phyloP scores from a whole-genome alignment of 495 filamentous ascomycete species.

The Hypoxylon fuscum region DNA sequence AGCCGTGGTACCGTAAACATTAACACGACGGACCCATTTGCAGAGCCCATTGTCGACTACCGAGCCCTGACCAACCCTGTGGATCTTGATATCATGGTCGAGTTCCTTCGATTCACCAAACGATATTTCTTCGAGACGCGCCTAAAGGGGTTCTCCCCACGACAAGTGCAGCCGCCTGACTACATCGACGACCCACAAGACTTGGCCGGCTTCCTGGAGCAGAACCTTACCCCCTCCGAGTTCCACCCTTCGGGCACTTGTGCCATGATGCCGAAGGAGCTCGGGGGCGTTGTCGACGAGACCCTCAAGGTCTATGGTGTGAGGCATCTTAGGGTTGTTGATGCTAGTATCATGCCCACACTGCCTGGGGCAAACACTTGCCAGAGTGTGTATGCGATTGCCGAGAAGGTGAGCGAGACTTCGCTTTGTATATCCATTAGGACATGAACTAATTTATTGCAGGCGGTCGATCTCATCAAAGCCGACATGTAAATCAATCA shows the following conservation, averaged over 20 bases:
- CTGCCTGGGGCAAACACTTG: constrained; percentile 53
- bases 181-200: constrained; percentile 44
- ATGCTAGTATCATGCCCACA: constrained; percentile 54
- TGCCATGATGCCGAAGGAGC: constrained; percentile 63
- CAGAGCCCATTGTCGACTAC: constrained; percentile 57
- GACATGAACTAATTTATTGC: neutral
- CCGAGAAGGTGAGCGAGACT: constrained; percentile 49
- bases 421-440: neutral
- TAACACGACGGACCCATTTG: constrained; percentile 48
- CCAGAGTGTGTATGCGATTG: constrained; percentile 55
- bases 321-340: constrained; percentile 50
- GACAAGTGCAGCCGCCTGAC: constrained; percentile 46
- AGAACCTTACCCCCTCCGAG: constrained; percentile 48
- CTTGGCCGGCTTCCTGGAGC: constrained; percentile 40
- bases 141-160: constrained; percentile 28
- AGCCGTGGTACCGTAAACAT: constrained; percentile 58
- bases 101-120: constrained; percentile 52
- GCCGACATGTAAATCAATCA: constrained; percentile 28
- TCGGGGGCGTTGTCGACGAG: constrained; percentile 62
- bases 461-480: constrained; percentile 52
- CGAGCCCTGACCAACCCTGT: constrained; percentile 59
- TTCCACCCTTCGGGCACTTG: constrained; percentile 61
- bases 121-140: constrained; percentile 52
- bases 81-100: constrained; percentile 53
- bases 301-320: constrained; percentile 54